Evolutionary conservation across 352 stramenopile species (phyloP).

Genomic region (Pythium guiyangense): DNA sequence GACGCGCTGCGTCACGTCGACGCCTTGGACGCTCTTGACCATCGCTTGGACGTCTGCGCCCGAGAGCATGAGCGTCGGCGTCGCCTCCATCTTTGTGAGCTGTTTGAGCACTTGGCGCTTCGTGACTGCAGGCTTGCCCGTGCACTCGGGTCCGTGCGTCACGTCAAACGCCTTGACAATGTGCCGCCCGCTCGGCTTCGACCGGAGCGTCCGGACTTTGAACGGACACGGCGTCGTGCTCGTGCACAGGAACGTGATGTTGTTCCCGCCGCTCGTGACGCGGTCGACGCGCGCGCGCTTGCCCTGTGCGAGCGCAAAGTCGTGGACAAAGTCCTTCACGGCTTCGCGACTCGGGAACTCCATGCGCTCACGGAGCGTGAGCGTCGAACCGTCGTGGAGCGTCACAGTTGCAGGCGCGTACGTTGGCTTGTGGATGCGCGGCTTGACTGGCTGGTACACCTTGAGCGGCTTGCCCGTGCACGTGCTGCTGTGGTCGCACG

Average conservation of each 20-base stretch:
- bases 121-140: slow-evolving; percentile 28
- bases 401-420: slow-evolving; percentile 1
- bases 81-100: slow-evolving; percentile 21
- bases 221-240: slow-evolving; percentile 40
- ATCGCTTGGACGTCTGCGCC: slow-evolving; percentile 28
- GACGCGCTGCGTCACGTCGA: slow-evolving; percentile 34
- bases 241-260: slow-evolving; percentile 44
- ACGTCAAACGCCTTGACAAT: slow-evolving; percentile 29
- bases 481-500: slow-evolving; percentile 20
- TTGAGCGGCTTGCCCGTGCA: slow-evolving; percentile 25
- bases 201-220: slow-evolving; percentile 23
- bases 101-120: slow-evolving; percentile 37
- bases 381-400: slow-evolving; percentile 17
- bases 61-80: slow-evolving; percentile 27
- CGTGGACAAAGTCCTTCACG: slow-evolving; percentile 40
- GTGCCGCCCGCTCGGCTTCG: slow-evolving; percentile 1
- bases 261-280: slow-evolving; percentile 37
- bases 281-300: slow-evolving; percentile 37
- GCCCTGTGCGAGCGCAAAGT: slow-evolving; percentile 43
- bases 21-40: slow-evolving; percentile 31
- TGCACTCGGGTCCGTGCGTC: slow-evolving; percentile 28
- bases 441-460: too few species aligned
- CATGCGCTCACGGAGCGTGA: slow-evolving; percentile 30
- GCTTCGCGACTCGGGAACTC: slow-evolving; percentile 28
- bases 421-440: neutral